These are phyloP conservation scores for Uronychia setigera DNA, from an alignment of 73 alveolate species.

Conservation along the genomic window DNA sequence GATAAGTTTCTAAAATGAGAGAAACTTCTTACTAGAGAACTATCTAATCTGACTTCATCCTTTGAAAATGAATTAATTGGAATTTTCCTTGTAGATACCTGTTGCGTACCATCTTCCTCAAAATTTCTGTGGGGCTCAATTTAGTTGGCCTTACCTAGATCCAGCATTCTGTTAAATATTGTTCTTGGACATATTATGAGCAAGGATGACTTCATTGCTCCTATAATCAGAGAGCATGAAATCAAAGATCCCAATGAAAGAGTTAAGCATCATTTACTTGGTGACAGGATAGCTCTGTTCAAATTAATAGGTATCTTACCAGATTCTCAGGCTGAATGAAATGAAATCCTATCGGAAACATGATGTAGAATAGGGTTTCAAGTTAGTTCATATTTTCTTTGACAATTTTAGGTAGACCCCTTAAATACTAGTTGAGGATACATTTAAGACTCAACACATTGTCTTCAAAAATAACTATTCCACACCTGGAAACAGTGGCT, in stretches of 20 bases:
- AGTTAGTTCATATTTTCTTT: background rate
- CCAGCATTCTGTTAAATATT: no score
- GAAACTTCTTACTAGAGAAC: background rate
- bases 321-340: background rate
- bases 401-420: background rate
- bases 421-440: background rate
- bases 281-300: background rate
- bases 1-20: background rate
- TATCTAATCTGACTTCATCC: background rate
- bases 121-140: no score
- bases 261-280: background rate
- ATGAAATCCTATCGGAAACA: background rate
- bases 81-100: no score
- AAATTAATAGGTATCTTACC: background rate
- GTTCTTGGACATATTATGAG: no score
- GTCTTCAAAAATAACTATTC: background rate
- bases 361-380: background rate
- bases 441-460: background rate
- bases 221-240: background rate
- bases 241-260: background rate
- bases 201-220: no score
- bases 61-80: background rate
- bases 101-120: no score
- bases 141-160: no score
- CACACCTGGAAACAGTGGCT: constrained; percentile 1